These are phyloP conservation scores for Cyclocybe aegerita DNA, from an alignment of 768 basidiomycete species.

Conservation along the genomic window DNA sequence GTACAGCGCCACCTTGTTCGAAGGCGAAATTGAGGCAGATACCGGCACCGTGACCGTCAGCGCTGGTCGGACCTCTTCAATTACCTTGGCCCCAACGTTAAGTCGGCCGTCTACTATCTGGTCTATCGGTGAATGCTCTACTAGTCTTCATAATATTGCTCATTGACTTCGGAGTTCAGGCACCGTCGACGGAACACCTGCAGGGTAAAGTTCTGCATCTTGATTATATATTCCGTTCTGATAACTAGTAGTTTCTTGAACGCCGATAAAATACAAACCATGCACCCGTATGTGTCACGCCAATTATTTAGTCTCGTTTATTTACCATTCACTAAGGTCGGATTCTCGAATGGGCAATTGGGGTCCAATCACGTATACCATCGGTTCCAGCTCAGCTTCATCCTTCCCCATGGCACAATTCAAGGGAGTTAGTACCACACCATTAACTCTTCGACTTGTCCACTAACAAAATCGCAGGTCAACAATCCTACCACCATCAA, in stretches of 20 bases:
- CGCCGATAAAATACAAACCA: slow-evolving; percentile 47
- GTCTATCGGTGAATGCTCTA: slow-evolving; percentile 35
- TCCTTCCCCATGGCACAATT: slow-evolving; percentile 55
- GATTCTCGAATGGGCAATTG: slow-evolving; percentile 46
- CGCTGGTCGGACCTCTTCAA: slow-evolving; percentile 35
- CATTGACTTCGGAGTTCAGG: slow-evolving; percentile 20
- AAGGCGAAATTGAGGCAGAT: slow-evolving; percentile 46
- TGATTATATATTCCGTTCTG: not conserved
- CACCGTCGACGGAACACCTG: slow-evolving; percentile 44
- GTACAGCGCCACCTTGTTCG: slow-evolving; percentile 44
- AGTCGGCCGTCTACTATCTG: slow-evolving; percentile 38
- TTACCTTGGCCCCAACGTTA: slow-evolving; percentile 29
- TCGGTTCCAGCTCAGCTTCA: slow-evolving; percentile 36
- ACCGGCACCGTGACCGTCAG: slow-evolving; percentile 39
- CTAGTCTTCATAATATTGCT: not conserved
- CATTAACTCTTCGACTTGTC: not conserved
- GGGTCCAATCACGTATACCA: slow-evolving; percentile 46
- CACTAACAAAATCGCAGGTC: slow-evolving; percentile 22
- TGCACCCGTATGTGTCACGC: slow-evolving; percentile 40
- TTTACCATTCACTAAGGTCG: slow-evolving; percentile 19
- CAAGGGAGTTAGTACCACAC: slow-evolving; percentile 27
- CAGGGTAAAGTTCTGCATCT: slow-evolving; percentile 26
- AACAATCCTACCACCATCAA: slow-evolving; percentile 44
- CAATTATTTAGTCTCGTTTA: not conserved
- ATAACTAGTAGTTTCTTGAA: slow-evolving; percentile 39